Evolutionary conservation across 768 basidiomycete genomes (phyloP).

Genomic region (Cyathus striatus): DNA sequence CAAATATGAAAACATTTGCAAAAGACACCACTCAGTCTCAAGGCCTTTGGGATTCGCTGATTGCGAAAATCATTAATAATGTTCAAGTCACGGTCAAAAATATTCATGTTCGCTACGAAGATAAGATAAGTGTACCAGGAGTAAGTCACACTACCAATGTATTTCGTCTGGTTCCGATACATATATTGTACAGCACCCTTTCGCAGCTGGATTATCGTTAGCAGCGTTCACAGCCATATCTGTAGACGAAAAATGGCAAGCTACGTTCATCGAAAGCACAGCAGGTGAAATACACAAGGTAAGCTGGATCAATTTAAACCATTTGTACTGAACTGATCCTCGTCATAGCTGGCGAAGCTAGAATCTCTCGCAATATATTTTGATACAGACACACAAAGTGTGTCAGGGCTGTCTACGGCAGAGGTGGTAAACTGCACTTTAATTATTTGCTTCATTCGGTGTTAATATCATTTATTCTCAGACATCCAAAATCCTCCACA

Average conservation of each 20-base stretch:
- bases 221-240: slow-evolving; percentile 86
- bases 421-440: slow-evolving; percentile 71
- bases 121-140: slow-evolving; percentile 88
- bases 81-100: slow-evolving; percentile 93
- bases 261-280: slow-evolving; percentile 89
- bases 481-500: too few relatives aligned
- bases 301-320: slow-evolving; percentile 4
- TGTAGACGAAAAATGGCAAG: slow-evolving; percentile 81
- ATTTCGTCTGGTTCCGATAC: slow-evolving; percentile 1
- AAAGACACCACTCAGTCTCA: slow-evolving; percentile 71
- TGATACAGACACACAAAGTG: slow-evolving; percentile 83
- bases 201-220: slow-evolving; percentile 87
- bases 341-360: slow-evolving; percentile 69
- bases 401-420: slow-evolving; percentile 60
- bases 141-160: slow-evolving; percentile 39
- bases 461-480: too few relatives aligned
- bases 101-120: slow-evolving; percentile 95
- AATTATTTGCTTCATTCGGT: too few relatives aligned
- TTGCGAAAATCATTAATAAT: slow-evolving; percentile 91
- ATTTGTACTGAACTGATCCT: slow-evolving; percentile 3
- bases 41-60: slow-evolving; percentile 76
- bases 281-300: slow-evolving; percentile 89
- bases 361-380: slow-evolving; percentile 90
- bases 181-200: slow-evolving; percentile 67
- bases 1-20: slow-evolving; percentile 7